Evolutionary conservation across 73 alveolate genomes (phyloP).

Genomic region (Tetrahymena borealis): DNA sequence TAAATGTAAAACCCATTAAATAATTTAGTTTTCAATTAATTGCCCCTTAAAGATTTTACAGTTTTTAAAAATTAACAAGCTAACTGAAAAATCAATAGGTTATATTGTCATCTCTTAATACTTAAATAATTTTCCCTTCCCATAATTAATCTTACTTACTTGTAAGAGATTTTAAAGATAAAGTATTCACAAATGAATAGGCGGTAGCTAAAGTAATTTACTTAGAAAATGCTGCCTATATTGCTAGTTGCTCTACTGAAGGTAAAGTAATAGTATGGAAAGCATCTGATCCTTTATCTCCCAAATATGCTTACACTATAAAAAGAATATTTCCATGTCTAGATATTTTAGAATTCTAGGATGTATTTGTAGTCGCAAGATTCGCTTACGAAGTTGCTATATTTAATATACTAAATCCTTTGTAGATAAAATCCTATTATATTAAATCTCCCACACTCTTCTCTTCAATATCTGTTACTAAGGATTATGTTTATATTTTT

Average conservation of each 20-base stretch:
- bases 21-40: not conserved
- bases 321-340: not conserved
- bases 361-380: not conserved
- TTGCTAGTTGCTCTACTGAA: not conserved
- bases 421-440: not conserved
- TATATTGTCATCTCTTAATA: not conserved
- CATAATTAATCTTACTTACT: not conserved
- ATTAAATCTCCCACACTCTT: not conserved
- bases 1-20: not conserved
- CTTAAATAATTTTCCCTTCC: not conserved
- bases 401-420: not conserved
- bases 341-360: not conserved
- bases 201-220: not conserved
- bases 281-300: not conserved
- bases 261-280: not conserved
- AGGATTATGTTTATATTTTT: not conserved
- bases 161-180: not conserved
- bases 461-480: not conserved
- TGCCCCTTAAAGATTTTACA: not conserved
- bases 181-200: not conserved
- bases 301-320: not conserved
- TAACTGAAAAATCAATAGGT: not conserved
- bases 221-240: not conserved
- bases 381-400: not conserved
- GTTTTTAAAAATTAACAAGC: not conserved